A percentile compares a stretch with the other conserved stretches of the same genome.
phyloP scores from a whole-genome alignment of 2,329 filamentous ascomycete species.

The Trichoderma cornu-damae region DNA sequence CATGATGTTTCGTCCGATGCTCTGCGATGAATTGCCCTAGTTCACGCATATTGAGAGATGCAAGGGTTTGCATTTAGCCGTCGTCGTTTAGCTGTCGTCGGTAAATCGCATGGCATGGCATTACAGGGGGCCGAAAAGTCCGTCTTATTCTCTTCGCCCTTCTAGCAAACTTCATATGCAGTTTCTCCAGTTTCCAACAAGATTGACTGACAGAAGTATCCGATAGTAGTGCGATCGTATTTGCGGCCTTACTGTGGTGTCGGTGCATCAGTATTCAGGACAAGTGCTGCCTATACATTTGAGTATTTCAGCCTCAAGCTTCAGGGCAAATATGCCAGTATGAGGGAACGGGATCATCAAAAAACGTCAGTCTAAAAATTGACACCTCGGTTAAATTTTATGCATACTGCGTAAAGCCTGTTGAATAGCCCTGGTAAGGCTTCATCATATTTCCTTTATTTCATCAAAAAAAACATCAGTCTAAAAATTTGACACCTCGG shows the following conservation, averaged over 20 bases:
- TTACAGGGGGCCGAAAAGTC: not conserved
- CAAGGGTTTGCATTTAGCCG: constrained; percentile 8
- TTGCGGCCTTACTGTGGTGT: not conserved
- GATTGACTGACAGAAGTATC: constrained; percentile 7
- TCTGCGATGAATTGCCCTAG: not conserved
- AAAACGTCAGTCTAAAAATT: not conserved
- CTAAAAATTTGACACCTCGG: not conserved
- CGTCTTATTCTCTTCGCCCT: not conserved
- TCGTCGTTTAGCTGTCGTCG: not conserved
- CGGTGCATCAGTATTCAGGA: not conserved
- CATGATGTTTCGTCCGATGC: not conserved
- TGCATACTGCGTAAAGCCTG: not conserved
- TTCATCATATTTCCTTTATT: not conserved
- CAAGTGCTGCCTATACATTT: not conserved
- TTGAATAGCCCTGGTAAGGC: not conserved
- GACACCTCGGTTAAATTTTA: not conserved
- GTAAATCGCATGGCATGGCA: not conserved
- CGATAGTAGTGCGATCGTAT: not conserved
- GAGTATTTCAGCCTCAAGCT: not conserved
- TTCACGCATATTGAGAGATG: not conserved
- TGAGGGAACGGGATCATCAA: too few species aligned
- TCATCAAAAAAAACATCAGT: too few species aligned
- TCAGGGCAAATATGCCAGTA: not conserved
- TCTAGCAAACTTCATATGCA: not conserved
- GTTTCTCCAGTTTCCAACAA: not conserved